Conservation (phyloP, 768 basidiomycete genomes). For the Pholiota microspora region DNA sequence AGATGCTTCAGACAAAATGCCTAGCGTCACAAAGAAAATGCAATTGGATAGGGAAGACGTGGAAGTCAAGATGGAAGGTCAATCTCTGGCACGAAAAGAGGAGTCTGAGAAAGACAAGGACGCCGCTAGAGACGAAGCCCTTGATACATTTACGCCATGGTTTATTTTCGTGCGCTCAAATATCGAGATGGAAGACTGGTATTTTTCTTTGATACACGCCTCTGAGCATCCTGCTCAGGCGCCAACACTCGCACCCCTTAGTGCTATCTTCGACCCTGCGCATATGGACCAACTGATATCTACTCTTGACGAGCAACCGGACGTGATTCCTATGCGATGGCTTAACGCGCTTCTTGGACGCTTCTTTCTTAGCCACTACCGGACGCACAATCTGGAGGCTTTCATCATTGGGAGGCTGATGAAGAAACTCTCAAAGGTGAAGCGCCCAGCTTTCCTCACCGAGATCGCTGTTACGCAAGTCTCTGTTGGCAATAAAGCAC, state of each 20-base stretch:
- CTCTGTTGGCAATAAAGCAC: slow-evolving; percentile 79
- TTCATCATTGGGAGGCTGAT: slow-evolving; percentile 86
- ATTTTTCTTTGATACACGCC: slow-evolving; percentile 76
- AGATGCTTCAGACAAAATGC: slow-evolving; percentile 34
- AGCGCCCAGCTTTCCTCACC: slow-evolving; percentile 81
- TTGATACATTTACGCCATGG: slow-evolving; percentile 68
- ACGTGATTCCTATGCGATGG: slow-evolving; percentile 98
- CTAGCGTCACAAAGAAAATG: slow-evolving; percentile 56
- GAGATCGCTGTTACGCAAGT: slow-evolving; percentile 88
- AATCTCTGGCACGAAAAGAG: slow-evolving; percentile 30
- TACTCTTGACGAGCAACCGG: slow-evolving; percentile 89
- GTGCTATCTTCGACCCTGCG: slow-evolving; percentile 62
- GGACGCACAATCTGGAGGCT: slow-evolving; percentile 76
- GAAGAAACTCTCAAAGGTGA: slow-evolving; percentile 92
- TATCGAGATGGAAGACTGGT: slow-evolving; percentile 98
- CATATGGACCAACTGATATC: slow-evolving; percentile 86
- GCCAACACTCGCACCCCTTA: slow-evolving; percentile 58
- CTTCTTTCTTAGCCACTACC: slow-evolving; percentile 89
- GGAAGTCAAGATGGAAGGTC: slow-evolving; percentile 26
- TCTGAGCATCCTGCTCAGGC: slow-evolving; percentile 62
- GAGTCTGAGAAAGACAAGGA: slow-evolving; percentile 43
- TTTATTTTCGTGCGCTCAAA: slow-evolving; percentile 90
- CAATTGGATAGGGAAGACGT: slow-evolving; percentile 31
- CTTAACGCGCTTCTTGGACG: slow-evolving; percentile 92
- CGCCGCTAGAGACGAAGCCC: slow-evolving; percentile 47